phyloP scores from a whole-genome alignment of 345 rosid genomes.

The Salix arbutifolia region DNA sequence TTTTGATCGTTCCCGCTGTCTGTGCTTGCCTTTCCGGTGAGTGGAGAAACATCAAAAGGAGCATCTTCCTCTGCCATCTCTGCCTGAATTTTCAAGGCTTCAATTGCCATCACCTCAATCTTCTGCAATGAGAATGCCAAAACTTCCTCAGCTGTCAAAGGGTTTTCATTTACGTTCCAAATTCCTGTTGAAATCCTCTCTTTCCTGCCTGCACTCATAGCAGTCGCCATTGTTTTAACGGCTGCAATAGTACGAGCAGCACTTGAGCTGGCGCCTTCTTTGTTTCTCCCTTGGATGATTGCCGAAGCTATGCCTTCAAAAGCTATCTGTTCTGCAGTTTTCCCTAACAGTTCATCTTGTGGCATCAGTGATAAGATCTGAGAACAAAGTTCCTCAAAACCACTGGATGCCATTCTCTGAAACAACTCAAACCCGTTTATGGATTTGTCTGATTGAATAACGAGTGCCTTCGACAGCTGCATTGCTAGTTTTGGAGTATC shows the following conservation, averaged over 20 bases:
- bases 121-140: constrained; percentile 73
- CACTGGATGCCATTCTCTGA: constrained; percentile 61
- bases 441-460: constrained; percentile 35
- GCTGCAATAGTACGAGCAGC: constrained; percentile 80
- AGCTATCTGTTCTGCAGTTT: constrained; percentile 94
- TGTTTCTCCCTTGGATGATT: constrained; percentile 87
- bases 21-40: constrained; percentile 23
- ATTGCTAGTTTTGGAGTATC: constrained; percentile 83
- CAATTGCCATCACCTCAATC: constrained; percentile 72
- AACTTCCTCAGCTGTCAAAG: constrained; percentile 59
- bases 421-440: constrained; percentile 63
- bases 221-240: constrained; percentile 70
- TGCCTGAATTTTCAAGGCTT: constrained; percentile 82
- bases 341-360: constrained; percentile 74
- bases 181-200: constrained; percentile 80
- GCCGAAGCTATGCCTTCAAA: constrained; percentile 96
- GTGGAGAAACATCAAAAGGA: constrained; percentile 70
- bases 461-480: constrained; percentile 84
- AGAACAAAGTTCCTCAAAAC: constrained; percentile 58
- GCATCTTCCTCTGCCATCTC: constrained; percentile 77
- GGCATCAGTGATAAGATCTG: constrained; percentile 61
- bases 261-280: constrained; percentile 80
- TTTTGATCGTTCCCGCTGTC: constrained; percentile 25
- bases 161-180: constrained; percentile 68
- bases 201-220: constrained; percentile 65